These are phyloP conservation scores for Nakazawaea peltata DNA, from an alignment of 805 yeast genomes.

Conservation along the genomic window DNA sequence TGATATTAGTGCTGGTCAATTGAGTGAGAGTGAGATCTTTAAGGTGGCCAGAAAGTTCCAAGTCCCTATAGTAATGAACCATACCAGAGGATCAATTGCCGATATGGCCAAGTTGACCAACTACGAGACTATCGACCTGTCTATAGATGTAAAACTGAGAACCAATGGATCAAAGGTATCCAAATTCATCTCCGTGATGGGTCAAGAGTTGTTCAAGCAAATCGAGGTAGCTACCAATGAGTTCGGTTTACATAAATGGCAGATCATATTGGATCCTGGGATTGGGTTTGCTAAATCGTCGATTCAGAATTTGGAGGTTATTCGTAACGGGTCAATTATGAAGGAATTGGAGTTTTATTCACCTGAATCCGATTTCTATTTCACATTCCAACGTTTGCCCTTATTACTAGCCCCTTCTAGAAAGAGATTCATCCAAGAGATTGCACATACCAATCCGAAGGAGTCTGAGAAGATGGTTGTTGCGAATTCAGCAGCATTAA, in stretches of 20 bases:
- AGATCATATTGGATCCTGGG: slow-evolving; percentile 89
- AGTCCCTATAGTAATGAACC: slow-evolving; percentile 77
- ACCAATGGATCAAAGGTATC: not conserved
- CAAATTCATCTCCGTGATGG: slow-evolving; percentile 37
- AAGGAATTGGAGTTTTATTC: slow-evolving; percentile 37
- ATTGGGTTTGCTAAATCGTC: slow-evolving; percentile 87
- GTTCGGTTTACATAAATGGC: slow-evolving; percentile 80
- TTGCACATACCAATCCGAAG: slow-evolving; percentile 45
- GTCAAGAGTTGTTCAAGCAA: slow-evolving; percentile 54
- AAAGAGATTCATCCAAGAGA: slow-evolving; percentile 77
- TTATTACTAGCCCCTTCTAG: slow-evolving; percentile 83
- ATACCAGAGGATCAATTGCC: slow-evolving; percentile 74
- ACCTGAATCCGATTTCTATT: slow-evolving; percentile 20
- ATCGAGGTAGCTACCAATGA: slow-evolving; percentile 43
- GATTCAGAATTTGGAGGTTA: slow-evolving; percentile 59
- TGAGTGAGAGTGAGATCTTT: slow-evolving; percentile 63
- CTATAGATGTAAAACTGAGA: not conserved
- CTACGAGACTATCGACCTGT: slow-evolving; percentile 31
- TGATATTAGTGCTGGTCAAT: slow-evolving; percentile 77
- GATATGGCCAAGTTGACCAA: slow-evolving; percentile 58
- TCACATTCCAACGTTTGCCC: slow-evolving; percentile 48
- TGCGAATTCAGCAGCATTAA: slow-evolving; percentile 71
- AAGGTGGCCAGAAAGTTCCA: slow-evolving; percentile 58
- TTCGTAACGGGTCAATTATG: slow-evolving; percentile 39
- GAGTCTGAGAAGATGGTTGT: slow-evolving; percentile 54